Conservation (phyloP, 495 filamentous ascomycete genomes). For the Daldinia loculata region DNA sequence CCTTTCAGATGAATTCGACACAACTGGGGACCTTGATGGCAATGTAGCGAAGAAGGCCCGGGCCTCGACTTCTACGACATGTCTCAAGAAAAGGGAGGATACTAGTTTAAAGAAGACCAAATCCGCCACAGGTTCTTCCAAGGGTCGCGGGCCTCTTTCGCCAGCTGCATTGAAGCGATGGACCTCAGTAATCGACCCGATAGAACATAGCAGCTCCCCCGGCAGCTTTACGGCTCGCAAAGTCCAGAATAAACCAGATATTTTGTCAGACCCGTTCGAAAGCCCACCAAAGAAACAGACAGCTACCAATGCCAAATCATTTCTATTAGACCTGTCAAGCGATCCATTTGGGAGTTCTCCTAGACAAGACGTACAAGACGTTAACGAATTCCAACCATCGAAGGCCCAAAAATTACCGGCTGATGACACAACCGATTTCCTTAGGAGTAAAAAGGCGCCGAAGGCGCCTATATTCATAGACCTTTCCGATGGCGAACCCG, state of each 20-base stretch:
- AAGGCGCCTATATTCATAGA: constrained; percentile 37
- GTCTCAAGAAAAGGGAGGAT: constrained; percentile 15
- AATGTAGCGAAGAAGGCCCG: constrained; percentile 34
- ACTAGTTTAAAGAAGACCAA: constrained; percentile 17
- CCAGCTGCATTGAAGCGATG: constrained; percentile 29
- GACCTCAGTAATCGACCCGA: constrained; percentile 35
- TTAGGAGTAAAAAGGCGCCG: constrained; percentile 4
- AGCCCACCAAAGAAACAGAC: constrained; percentile 32
- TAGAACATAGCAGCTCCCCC: constrained; percentile 44
- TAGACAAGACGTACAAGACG: not conserved
- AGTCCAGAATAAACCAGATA: not conserved
- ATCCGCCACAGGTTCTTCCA: constrained; percentile 13
- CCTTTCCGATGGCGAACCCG: constrained; percentile 38
- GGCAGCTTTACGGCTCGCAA: constrained; percentile 7
- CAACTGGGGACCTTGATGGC: constrained; percentile 44
- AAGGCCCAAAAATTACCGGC: not conserved
- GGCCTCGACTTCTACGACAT: constrained; percentile 5
- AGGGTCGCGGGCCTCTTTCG: not conserved
- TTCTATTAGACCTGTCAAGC: constrained; percentile 28
- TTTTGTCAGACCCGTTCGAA: constrained; percentile 40
- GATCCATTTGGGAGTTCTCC: constrained; percentile 36
- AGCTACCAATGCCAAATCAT: constrained; percentile 2
- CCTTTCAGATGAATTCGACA: constrained; percentile 63
- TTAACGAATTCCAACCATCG: constrained; percentile 4
- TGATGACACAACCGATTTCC: constrained; percentile 8